Conservation (phyloP, 176 grass and related monocot genomes). For the Rhynchospora tenuis region DNA sequence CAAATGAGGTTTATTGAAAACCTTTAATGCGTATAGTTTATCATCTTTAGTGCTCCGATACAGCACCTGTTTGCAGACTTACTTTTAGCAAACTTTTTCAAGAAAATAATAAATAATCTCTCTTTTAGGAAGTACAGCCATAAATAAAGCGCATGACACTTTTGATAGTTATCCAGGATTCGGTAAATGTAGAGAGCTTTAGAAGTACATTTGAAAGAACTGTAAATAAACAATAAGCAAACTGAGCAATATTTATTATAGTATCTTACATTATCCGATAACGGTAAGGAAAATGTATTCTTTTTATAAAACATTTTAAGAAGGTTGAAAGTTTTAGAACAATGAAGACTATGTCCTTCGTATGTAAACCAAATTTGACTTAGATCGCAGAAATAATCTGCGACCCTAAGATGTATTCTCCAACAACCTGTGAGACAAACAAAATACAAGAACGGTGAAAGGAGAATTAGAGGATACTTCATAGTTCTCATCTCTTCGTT, state of each 20-base stretch:
- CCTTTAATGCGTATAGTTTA: constrained; percentile 79
- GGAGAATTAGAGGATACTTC: neutral
- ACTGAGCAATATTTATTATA: neutral
- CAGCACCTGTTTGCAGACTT: constrained; percentile 41
- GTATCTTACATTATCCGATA: neutral
- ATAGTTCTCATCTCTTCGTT: neutral
- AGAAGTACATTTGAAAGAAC: neutral
- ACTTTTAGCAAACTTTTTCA: constrained; percentile 13
- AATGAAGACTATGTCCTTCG: neutral
- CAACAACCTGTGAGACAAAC: neutral
- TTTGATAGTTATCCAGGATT: neutral
- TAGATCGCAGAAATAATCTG: neutral
- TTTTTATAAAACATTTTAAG: neutral
- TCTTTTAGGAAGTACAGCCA: neutral
- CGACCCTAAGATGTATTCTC: neutral
- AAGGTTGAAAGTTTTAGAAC: neutral
- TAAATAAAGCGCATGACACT: neutral
- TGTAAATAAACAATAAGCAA: neutral
- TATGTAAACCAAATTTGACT: neutral
- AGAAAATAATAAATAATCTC: neutral
- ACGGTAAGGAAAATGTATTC: neutral
- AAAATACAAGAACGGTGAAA: neutral
- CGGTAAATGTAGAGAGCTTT: neutral
- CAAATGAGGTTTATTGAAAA: constrained; percentile 72
- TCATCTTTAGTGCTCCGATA: constrained; percentile 63